Evolutionary conservation across 495 filamentous ascomycete genomes (phyloP), one percentile per base, ranked within the genome.

Genomic region (Articulospora tetracladia): DNA sequence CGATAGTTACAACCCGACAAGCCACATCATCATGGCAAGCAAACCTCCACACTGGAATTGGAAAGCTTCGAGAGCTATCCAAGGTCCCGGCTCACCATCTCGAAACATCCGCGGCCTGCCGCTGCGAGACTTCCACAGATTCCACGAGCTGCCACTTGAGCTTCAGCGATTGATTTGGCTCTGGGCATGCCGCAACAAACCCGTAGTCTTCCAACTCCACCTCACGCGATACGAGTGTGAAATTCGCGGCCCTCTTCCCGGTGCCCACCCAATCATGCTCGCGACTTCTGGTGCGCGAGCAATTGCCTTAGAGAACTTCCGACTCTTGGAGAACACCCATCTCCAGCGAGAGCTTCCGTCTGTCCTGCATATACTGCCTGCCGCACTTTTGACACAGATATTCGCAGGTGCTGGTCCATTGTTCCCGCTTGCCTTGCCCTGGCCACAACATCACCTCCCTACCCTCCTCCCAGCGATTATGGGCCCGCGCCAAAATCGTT

Each of bases 41-140:
- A n/a, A n/a, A n/a, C n/a, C n/a, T n/a, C n/a, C n/a, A n/a, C n/a
- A n/a, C n/a, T n/a, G n/a, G n/a, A n/a, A n/a, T n/a, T n/a, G n/a
- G n/a, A n/a, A n/a, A n/a, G n/a, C n/a, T n/a, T n/a, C n/a, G n/a
- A n/a, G n/a, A n/a, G n/a, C n/a, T n/a, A n/a, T n/a, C n/a, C n/a
- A n/a, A n/a, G n/a, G n/a, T n/a, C n/a, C n/a, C n/a, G n/a, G n/a
- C n/a, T n/a, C n/a, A n/a, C n/a, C n/a, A n/a, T n/a, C n/a, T n/a
- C n/a, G n/a, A n/a, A n/a, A n/a, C n/a, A n/a, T n/a, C n/a, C n/a
- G n/a, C n/a, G n/a, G n/a, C n/a, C n/a, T n/a, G n/a, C n/a, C n/a
- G n/a, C n/a, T n/a, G n/a, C n/a, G n/a, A n/a, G 56, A 58, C n/a
- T 58, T 58, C 47, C 19, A 34, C 22, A 25, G 12, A 11, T 58